Evolutionary conservation across 768 basidiomycete genomes (phyloP).

Genomic region (Phylloporus rhodoxanthus): DNA sequence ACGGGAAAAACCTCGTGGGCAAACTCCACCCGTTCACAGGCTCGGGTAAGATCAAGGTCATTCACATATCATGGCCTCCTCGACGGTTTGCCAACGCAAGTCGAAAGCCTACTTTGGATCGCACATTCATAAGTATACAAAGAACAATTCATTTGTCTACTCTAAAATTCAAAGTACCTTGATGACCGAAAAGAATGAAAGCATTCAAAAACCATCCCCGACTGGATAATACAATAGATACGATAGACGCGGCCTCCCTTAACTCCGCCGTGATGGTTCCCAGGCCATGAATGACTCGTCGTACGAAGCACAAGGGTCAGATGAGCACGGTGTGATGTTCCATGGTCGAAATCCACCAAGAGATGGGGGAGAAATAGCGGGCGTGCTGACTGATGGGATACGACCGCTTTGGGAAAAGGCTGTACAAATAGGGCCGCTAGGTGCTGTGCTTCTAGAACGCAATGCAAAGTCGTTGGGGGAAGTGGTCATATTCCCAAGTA

Average conservation of each 20-base stretch:
- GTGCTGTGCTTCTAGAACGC: conserved; percentile 9
- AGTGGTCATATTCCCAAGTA: conserved; percentile 34
- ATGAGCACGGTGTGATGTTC: conserved; percentile 13
- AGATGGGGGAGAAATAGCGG: conserved; percentile 16
- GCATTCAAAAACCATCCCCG: neutral
- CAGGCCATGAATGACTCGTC: conserved; percentile 62
- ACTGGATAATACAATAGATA: neutral
- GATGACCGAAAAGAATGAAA: neutral
- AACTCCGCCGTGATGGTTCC: conserved; percentile 42
- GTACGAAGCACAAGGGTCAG: conserved; percentile 33
- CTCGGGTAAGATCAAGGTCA: neutral
- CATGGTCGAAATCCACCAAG: conserved; percentile 16
- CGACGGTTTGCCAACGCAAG: neutral
- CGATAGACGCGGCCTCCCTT: neutral
- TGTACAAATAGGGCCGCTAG: conserved; percentile 1
- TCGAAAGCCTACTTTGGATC: neutral
- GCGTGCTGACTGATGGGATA: conserved; percentile 17
- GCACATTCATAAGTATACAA: neutral
- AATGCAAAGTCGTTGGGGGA: conserved; percentile 23
- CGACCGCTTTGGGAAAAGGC: conserved; percentile 8
- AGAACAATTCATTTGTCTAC: neutral
- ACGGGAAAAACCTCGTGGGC: too few relatives aligned
- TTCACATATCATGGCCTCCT: neutral
- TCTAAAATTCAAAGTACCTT: neutral
- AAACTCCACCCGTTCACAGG: neutral